A percentile compares a stretch with the other conserved stretches of the same genome.
Conservation (phyloP, 345 rosid genomes). For the Arabis alpina region DNA sequence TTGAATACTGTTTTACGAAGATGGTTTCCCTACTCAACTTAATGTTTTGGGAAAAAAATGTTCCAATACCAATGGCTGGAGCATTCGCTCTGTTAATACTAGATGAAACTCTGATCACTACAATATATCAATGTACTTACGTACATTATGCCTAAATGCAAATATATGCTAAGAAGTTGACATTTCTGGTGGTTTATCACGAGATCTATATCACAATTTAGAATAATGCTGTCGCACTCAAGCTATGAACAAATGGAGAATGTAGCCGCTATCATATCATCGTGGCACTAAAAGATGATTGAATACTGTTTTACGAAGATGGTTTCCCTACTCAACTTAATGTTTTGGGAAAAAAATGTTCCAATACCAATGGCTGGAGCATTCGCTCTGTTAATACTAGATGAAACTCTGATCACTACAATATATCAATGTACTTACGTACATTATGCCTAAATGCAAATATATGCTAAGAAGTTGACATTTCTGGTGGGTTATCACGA, state of each 20-base stretch:
- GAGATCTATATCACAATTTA: background rate
- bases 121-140: slow-evolving; percentile 4
- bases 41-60: background rate
- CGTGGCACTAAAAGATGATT: background rate
- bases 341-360: background rate
- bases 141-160: slow-evolving; percentile 4
- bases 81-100: background rate
- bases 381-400: background rate
- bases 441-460: slow-evolving; percentile 4
- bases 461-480: slow-evolving; percentile 5
- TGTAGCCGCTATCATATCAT: slow-evolving; percentile 1
- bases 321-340: slow-evolving; percentile 14
- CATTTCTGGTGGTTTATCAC: background rate
- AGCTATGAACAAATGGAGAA: no score
- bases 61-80: slow-evolving; percentile 15
- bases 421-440: slow-evolving; percentile 1
- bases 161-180: background rate
- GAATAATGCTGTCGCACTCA: no score
- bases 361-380: slow-evolving; percentile 9
- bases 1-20: background rate
- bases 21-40: slow-evolving; percentile 14
- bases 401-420: slow-evolving; percentile 18
- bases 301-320: background rate
- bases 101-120: slow-evolving; percentile 14
- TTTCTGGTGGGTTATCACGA: background rate